Evolutionary conservation across 2,329 filamentous ascomycete genomes (phyloP).

Genomic region (Aphanocladium album): DNA sequence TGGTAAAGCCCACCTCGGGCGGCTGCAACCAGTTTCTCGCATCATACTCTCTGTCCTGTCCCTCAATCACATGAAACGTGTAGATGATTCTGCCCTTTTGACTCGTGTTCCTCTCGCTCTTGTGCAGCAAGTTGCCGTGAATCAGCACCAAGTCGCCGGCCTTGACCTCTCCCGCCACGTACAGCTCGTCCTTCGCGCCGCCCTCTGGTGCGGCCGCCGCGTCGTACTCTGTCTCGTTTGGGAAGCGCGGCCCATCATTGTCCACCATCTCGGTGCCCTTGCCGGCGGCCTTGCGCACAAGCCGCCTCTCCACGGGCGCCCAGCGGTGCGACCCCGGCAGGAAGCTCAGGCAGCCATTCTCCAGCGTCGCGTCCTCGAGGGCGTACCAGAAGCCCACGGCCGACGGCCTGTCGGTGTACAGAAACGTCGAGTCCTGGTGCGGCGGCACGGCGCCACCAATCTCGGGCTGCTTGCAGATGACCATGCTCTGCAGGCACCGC

Average conservation of each 20-base stretch:
- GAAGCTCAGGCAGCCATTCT: conserved; percentile 88
- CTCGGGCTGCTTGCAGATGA: conserved; percentile 97
- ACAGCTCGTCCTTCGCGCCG: conserved; percentile 47
- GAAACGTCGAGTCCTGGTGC: conserved; percentile 88
- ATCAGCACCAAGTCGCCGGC: conserved; percentile 88
- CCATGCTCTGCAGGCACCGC: conserved; percentile 83
- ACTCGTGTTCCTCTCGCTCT: conserved; percentile 90
- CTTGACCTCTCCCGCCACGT: conserved; percentile 81
- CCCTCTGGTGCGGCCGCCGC: conserved; percentile 32
- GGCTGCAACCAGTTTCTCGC: conserved; percentile 91
- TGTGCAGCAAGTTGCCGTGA: conserved; percentile 91
- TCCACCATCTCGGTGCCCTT: conserved; percentile 64
- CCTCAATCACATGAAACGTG: conserved; percentile 96
- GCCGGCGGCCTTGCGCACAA: conserved; percentile 59
- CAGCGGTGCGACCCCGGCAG: conserved; percentile 74
- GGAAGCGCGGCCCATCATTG: conserved; percentile 63
- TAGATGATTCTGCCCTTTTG: conserved; percentile 88
- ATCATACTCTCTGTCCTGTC: conserved; percentile 69
- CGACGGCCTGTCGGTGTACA: conserved; percentile 83
- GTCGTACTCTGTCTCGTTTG: conserved; percentile 43
- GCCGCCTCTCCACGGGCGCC: conserved; percentile 64
- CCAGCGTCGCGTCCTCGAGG: conserved; percentile 79
- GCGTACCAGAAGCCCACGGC: conserved; percentile 98
- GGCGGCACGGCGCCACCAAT: conserved; percentile 88
- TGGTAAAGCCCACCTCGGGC: conserved; percentile 72